Conservation (phyloP, 164 flowering plant genomes). For the Macadamia tetraphylla region DNA sequence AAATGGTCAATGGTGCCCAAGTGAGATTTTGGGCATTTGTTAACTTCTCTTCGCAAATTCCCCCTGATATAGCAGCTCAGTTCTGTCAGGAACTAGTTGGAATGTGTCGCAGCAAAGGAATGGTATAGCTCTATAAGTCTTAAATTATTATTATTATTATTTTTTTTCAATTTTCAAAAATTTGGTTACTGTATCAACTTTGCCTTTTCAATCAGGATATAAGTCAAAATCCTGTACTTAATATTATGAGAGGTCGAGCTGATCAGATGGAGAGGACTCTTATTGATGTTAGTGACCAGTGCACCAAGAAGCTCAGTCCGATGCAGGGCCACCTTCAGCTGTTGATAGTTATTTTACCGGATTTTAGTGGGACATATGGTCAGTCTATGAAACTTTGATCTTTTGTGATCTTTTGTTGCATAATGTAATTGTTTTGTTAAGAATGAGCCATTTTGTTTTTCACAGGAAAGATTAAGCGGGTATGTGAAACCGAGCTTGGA, state of each 20-base stretch:
- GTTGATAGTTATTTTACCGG: conserved; percentile 72
- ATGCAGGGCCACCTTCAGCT: conserved; percentile 39
- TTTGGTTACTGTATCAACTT: no score
- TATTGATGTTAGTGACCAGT: conserved; percentile 23
- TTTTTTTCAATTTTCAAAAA: neutral
- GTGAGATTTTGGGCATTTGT: conserved; percentile 59
- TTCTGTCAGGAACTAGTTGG: conserved; percentile 41
- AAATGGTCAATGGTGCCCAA: conserved; percentile 67
- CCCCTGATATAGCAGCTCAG: neutral
- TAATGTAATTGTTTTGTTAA: neutral
- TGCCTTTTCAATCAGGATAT: conserved; percentile 26
- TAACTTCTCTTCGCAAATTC: conserved; percentile 39
- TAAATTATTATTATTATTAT: neutral
- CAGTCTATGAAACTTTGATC: neutral
- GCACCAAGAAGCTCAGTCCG: conserved; percentile 2
- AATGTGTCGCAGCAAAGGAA: conserved; percentile 70
- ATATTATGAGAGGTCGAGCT: conserved; percentile 22
- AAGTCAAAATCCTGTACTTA: conserved; percentile 39
- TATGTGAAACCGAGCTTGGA: conserved; percentile 34
- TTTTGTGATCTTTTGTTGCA: neutral
- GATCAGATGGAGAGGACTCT: conserved; percentile 44
- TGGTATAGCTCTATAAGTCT: conserved; percentile 39
- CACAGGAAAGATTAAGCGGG: conserved; percentile 24
- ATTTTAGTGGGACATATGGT: conserved; percentile 68
- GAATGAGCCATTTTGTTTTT: neutral